phyloP scores from a whole-genome alignment of 169 alveolate species.

The Gregarina niphandrodes region DNA sequence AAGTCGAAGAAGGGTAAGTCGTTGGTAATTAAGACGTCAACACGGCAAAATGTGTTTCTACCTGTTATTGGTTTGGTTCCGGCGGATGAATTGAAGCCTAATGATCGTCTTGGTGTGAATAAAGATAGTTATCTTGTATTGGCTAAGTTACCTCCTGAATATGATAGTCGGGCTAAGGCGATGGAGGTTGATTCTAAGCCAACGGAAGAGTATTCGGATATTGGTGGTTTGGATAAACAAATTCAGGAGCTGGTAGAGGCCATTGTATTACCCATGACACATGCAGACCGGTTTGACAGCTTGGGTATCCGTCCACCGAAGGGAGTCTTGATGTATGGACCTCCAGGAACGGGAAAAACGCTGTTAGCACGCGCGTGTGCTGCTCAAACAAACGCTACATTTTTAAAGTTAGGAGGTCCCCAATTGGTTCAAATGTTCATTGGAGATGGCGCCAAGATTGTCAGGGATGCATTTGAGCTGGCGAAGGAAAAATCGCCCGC shows the following conservation, averaged over 20 bases:
- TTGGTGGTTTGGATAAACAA: conserved; percentile 92
- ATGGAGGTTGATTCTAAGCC: conserved; percentile 99
- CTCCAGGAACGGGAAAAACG: conserved; percentile 97
- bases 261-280: conserved; percentile 89
- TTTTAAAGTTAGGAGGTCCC: conserved; percentile 78
- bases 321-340: conserved; percentile 94
- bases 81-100: conserved; percentile 58
- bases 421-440: conserved; percentile 96
- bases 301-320: conserved; percentile 97
- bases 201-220: conserved; percentile 92
- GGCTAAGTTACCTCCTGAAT: conserved; percentile 97
- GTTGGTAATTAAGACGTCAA: conserved; percentile 64
- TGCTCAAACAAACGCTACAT: conserved; percentile 51
- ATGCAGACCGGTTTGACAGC: conserved; percentile 86
- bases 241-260: conserved; percentile 97
- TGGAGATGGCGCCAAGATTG: conserved; percentile 98
- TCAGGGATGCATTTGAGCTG: conserved; percentile 87
- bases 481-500: conserved; percentile 99
- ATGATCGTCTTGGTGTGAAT: conserved; percentile 93
- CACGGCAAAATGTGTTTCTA: conserved; percentile 82
- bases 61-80: conserved; percentile 93
- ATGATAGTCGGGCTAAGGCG: conserved; percentile 90
- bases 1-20: conserved; percentile 44
- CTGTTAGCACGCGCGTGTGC: conserved; percentile 74
- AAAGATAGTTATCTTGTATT: conserved; percentile 84